Conservation (phyloP, 495 filamentous ascomycete genomes). For the Neurospora africana region DNA sequence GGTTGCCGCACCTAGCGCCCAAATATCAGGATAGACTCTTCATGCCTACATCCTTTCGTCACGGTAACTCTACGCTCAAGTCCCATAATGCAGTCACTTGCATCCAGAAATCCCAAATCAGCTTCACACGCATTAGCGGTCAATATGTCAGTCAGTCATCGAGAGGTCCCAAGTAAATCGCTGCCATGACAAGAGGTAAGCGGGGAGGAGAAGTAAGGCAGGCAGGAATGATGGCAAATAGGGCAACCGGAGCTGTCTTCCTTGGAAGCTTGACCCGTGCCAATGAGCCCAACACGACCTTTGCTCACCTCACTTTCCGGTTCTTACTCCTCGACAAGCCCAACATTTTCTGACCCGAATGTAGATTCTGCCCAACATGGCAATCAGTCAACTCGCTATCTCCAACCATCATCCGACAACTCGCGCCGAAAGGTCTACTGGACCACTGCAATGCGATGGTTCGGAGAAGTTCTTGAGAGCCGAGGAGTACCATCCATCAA, state of each 20-base stretch:
- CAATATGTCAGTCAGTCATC: neutral
- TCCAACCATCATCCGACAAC: neutral
- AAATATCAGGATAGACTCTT: neutral
- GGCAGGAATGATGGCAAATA: neutral
- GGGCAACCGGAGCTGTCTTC: neutral
- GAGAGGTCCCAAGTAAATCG: neutral
- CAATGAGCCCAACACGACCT: neutral
- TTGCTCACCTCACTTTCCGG: neutral
- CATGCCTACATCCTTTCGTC: neutral
- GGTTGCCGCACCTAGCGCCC: neutral
- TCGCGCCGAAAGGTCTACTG: neutral
- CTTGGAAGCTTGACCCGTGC: neutral
- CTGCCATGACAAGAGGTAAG: neutral
- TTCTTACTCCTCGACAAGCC: neutral
- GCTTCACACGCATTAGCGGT: neutral
- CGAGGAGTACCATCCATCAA: neutral
- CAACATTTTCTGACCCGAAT: neutral
- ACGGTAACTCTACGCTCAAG: neutral
- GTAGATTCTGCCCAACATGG: neutral
- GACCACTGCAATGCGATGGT: neutral
- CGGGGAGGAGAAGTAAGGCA: neutral
- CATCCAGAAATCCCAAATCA: neutral
- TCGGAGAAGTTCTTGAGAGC: neutral
- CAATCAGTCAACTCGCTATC: neutral
- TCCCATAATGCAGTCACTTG: neutral